phyloP scores from a whole-genome alignment of 2,329 filamentous ascomycete genomes.

The Nemania diffusa region DNA sequence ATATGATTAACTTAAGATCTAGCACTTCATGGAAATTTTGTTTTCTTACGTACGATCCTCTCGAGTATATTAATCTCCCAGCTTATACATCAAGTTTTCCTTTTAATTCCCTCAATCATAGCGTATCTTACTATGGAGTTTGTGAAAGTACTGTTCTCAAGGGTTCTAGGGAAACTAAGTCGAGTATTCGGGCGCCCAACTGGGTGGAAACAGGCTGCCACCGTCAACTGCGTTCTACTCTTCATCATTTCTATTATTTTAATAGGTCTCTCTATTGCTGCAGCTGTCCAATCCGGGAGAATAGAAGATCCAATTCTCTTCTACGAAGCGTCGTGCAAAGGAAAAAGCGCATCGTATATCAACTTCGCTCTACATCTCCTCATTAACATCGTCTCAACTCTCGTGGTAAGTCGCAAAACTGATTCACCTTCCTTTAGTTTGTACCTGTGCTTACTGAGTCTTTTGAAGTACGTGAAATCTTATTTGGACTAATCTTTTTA shows the following conservation, averaged over 20 bases:
- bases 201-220: not conserved
- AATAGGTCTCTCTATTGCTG: not conserved
- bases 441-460: not conserved
- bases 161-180: too few relatives aligned
- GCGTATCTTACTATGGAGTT: too few relatives aligned
- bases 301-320: not conserved
- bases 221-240: not conserved
- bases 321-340: not conserved
- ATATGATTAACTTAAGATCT: too few relatives aligned
- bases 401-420: conserved; percentile 13
- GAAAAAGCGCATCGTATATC: not conserved
- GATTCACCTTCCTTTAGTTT: not conserved
- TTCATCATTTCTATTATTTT: not conserved
- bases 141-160: too few relatives aligned
- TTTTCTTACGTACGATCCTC: too few relatives aligned
- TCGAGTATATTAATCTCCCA: too few relatives aligned
- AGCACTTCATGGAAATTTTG: too few relatives aligned
- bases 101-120: too few relatives aligned
- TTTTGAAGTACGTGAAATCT: not conserved
- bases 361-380: not conserved
- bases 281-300: not conserved
- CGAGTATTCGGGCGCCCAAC: too few relatives aligned
- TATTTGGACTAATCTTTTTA: not conserved
- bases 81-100: too few relatives aligned
- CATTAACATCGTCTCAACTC: conserved; percentile 22